Evolutionary conservation across 768 basidiomycete species (phyloP), one percentile per base, ranked within the genome.

Genomic region (Boletus rubroflammeus): DNA sequence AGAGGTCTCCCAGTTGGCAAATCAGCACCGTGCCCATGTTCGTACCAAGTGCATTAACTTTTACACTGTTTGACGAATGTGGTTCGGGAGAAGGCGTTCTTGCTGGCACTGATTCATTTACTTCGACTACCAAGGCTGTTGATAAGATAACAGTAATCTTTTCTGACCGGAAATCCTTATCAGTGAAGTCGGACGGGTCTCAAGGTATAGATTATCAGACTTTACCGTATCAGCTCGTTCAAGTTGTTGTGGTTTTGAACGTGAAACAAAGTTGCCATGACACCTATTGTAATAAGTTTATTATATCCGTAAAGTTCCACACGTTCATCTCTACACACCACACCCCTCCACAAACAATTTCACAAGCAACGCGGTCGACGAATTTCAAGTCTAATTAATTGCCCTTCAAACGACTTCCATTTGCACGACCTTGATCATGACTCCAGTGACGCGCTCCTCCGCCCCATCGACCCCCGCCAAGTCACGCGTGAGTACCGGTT

Each of bases 401-500:
- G 21, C 47, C 13, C 13, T 36, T n/a, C 47, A 28, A 48, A 17
- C 25, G 1, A 28, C 26, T 25, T 47, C 23, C 46, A 34, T 6
- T 42, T 19, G 25, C 25, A 28, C 34, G 53, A 49, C 19, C 19
- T 8, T 19, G 11, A 1, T 48, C 32, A 69, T 72, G 70, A 7
- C 65, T 1, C 67, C 68, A 52, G 3, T 11, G 8, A 70, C 66
- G 23, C 69, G 70, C 29, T 70, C 66, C n/a, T 62, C 66, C 9
- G 58, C 69, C 17, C 62, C 66, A 13, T 67, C 71, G 0, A 73
- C 72, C 0, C 66, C 70, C 10, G 55, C 57, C n/a, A 68, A 47
- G 40, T 45, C 49, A 43, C 60, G 65, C 45, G 50, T 51, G 28
- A 60, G 51, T 26, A 44, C 54, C 9, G 47, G 36, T 23, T 43